A percentile compares a stretch with the other conserved stretches of the same genome.
phyloP scores from a whole-genome alignment of 805 yeast genomes.

The Pichia membranifaciens region DNA sequence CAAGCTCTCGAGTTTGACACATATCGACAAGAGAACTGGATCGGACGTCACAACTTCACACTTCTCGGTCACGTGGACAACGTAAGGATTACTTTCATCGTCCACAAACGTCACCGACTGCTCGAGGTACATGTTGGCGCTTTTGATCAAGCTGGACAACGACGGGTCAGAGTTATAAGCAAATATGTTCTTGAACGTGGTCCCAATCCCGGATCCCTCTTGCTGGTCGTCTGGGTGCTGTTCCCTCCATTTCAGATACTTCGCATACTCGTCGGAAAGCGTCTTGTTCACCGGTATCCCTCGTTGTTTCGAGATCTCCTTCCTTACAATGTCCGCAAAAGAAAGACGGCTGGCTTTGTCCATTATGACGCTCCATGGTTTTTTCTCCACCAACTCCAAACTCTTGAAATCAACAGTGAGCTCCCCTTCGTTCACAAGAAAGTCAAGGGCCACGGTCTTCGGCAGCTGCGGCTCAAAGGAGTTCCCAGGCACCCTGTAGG shows the following conservation, averaged over 20 bases:
- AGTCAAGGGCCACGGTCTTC: conserved; percentile 45
- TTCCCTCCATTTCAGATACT: conserved; percentile 28
- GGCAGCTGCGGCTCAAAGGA: conserved; percentile 45
- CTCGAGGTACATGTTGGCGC: conserved; percentile 49
- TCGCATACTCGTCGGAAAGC: conserved; percentile 35
- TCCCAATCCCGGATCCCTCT: conserved; percentile 16
- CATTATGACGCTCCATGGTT: conserved; percentile 60
- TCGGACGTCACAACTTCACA: conserved; percentile 61
- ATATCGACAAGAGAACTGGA: conserved; percentile 56
- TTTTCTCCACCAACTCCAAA: conserved; percentile 42
- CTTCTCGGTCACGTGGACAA: conserved; percentile 56
- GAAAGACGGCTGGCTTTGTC: conserved; percentile 38
- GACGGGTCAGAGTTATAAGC: conserved; percentile 24
- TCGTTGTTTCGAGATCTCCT: conserved; percentile 45
- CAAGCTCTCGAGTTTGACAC: conserved; percentile 57
- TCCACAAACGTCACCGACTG: conserved; percentile 56
- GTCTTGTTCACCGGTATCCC: conserved; percentile 34
- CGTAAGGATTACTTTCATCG: conserved; percentile 31
- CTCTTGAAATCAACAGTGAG: conserved; percentile 54
- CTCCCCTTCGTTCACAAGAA: conserved; percentile 57
- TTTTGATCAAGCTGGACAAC: conserved; percentile 30
- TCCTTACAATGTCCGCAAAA: conserved; percentile 52
- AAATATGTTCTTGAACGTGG: conserved; percentile 24
- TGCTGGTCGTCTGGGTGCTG: conserved; percentile 6
- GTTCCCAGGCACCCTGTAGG: conserved; percentile 35